Percentiles rank a stretch among this genome's conserved stretches.
Conservation (phyloP, 805 yeast genomes). For the Saccharomycopsis sp. region DNA sequence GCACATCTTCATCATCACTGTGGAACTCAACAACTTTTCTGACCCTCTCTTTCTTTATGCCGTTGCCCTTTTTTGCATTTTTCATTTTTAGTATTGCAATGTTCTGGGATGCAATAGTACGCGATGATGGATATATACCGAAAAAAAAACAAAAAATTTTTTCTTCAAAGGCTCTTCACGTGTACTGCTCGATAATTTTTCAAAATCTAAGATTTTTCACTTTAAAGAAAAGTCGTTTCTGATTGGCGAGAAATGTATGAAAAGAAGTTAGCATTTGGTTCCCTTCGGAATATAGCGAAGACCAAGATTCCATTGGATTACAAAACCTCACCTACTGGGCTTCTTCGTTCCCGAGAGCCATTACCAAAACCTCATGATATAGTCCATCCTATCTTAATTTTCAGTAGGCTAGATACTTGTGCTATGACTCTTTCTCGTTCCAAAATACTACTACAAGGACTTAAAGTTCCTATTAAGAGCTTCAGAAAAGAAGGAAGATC, state of each 20-base stretch:
- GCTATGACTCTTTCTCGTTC: neutral
- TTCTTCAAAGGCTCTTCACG: no score
- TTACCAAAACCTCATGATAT: conserved; percentile 6
- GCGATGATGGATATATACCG: no score
- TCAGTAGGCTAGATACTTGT: conserved; percentile 1
- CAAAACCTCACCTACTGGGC: conserved; percentile 6
- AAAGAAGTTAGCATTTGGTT: conserved; percentile 8
- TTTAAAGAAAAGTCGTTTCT: no score
- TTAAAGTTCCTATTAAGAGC: conserved; percentile 8
- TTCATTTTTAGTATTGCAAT: no score
- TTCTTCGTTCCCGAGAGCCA: conserved; percentile 1
- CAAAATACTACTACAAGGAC: conserved; percentile 9
- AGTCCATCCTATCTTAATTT: conserved; percentile 2
- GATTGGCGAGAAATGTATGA: no score
- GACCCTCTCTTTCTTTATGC: neutral
- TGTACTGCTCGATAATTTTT: no score
- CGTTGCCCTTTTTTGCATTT: neutral
- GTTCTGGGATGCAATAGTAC: no score
- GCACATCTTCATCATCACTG: conserved; percentile 16
- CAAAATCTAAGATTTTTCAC: no score
- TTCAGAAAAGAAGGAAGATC: neutral
- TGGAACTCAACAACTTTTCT: conserved; percentile 6
- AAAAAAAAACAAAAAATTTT: no score
- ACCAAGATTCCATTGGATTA: conserved; percentile 12
- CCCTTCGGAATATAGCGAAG: conserved; percentile 5